A percentile compares a stretch with the other conserved stretches of the same genome.
phyloP scores from a whole-genome alignment of 495 filamentous ascomycete species.

The Penicillium cinerascens region DNA sequence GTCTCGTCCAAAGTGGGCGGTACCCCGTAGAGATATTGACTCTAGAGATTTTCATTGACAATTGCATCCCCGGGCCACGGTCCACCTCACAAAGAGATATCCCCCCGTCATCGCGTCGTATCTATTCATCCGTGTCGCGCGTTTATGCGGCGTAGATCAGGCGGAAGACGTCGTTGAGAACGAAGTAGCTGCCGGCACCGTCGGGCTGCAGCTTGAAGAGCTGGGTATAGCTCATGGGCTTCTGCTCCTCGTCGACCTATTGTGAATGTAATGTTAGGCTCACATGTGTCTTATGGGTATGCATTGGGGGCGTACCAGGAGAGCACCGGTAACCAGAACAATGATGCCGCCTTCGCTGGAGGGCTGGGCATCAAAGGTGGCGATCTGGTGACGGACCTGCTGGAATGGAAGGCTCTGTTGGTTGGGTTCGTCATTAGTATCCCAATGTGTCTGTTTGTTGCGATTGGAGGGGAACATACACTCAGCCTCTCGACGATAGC shows the following conservation, averaged over 20 bases:
- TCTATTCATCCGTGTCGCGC: neutral
- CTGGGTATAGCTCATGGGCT: slow-evolving; percentile 83
- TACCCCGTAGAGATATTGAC: neutral
- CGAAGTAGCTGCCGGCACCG: slow-evolving; percentile 65
- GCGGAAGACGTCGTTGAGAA: slow-evolving; percentile 91
- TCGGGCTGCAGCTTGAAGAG: slow-evolving; percentile 77
- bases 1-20: neutral
- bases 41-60: slow-evolving; percentile 1
- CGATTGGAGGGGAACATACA: slow-evolving; percentile 45
- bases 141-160: slow-evolving; percentile 57
- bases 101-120: slow-evolving; percentile 22
- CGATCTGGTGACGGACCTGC: slow-evolving; percentile 67
- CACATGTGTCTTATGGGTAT: neutral
- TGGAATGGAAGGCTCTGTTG: slow-evolving; percentile 71
- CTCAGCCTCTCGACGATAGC: slow-evolving; percentile 72
- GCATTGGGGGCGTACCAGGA: slow-evolving; percentile 57
- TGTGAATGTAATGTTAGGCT: neutral
- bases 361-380: slow-evolving; percentile 76
- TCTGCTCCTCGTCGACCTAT: slow-evolving; percentile 81
- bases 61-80: neutral
- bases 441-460: slow-evolving; percentile 5
- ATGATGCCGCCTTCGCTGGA: slow-evolving; percentile 62
- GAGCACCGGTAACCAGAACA: slow-evolving; percentile 78
- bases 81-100: slow-evolving; percentile 7
- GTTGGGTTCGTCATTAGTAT: neutral